Conservation (phyloP, 164 flowering plant species). For the Piper longum region DNA sequence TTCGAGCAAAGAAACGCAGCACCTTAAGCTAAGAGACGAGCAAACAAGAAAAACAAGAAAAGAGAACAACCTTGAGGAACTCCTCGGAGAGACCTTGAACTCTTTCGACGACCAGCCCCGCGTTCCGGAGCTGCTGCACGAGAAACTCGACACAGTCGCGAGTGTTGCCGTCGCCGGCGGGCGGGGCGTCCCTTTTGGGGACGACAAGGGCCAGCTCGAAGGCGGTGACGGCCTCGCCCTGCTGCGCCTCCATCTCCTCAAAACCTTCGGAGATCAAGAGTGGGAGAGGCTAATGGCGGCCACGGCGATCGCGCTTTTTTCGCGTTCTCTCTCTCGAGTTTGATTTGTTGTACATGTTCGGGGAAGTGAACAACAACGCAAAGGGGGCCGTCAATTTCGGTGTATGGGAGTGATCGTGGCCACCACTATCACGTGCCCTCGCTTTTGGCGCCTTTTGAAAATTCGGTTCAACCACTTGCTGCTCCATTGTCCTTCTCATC, state of each 20-base stretch:
- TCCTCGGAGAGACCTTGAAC: slow-evolving; percentile 59
- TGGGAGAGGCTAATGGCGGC: neutral
- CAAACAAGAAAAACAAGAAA: neutral
- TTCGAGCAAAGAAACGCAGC: neutral
- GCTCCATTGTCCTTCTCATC: too few species aligned
- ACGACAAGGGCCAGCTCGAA: slow-evolving; percentile 76
- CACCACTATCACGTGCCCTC: too few species aligned
- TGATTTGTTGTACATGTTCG: too few species aligned
- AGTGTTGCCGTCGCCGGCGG: slow-evolving; percentile 11
- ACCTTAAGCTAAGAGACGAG: neutral
- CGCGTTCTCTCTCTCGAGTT: too few species aligned
- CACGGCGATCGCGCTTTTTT: neutral
- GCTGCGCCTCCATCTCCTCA: slow-evolving; percentile 24
- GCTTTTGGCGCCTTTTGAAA: too few species aligned
- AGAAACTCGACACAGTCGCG: slow-evolving; percentile 52
- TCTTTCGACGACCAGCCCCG: slow-evolving; percentile 55
- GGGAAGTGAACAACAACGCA: too few species aligned
- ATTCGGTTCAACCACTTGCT: too few species aligned
- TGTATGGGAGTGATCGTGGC: too few species aligned
- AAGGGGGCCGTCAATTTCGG: too few species aligned
- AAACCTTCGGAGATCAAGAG: neutral
- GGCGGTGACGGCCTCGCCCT: slow-evolving; percentile 19
- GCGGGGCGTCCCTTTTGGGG: slow-evolving; percentile 27
- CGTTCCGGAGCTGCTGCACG: slow-evolving; percentile 43
- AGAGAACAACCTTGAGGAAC: slow-evolving; percentile 56